These are phyloP conservation scores for Didymella sp. DNA, from an alignment of 2,329 filamentous ascomycete species.

Conservation along the genomic window DNA sequence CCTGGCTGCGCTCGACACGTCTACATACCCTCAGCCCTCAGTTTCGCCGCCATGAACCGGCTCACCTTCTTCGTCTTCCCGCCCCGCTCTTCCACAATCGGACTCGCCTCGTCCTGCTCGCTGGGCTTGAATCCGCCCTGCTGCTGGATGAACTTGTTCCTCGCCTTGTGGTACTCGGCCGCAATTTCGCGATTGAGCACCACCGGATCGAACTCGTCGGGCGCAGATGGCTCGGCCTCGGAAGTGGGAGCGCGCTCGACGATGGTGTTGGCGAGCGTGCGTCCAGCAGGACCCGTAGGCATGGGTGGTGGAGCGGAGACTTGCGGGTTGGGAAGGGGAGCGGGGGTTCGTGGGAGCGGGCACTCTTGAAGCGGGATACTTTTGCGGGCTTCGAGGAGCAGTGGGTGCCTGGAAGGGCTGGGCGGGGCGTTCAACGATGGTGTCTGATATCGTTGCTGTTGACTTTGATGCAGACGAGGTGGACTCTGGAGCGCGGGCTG, in stretches of 20 bases:
- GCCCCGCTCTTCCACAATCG: conserved; percentile 72
- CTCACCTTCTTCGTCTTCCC: conserved; percentile 68
- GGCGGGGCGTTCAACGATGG: conserved; percentile 43
- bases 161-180: conserved; percentile 80
- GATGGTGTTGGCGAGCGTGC: conserved; percentile 65
- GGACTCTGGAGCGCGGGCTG: conserved; percentile 23
- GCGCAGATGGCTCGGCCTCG: conserved; percentile 46
- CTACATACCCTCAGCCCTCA: conserved; percentile 52
- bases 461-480: conserved; percentile 9
- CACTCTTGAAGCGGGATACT: conserved; percentile 53
- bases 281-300: conserved; percentile 52
- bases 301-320: conserved; percentile 37
- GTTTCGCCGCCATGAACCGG: conserved; percentile 74
- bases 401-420: conserved; percentile 21
- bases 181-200: conserved; percentile 79
- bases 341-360: conserved; percentile 27
- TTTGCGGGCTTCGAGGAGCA: conserved; percentile 40
- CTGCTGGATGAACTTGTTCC: conserved; percentile 81
- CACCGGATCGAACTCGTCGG: conserved; percentile 68
- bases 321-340: conserved; percentile 34
- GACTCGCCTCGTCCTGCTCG: conserved; percentile 69
- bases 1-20: background rate
- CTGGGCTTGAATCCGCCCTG: conserved; percentile 78
- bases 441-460: conserved; percentile 42
- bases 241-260: conserved; percentile 57